Conservation (phyloP, 2,329 filamentous ascomycete genomes). For the Fusarium pseudonygamai region DNA sequence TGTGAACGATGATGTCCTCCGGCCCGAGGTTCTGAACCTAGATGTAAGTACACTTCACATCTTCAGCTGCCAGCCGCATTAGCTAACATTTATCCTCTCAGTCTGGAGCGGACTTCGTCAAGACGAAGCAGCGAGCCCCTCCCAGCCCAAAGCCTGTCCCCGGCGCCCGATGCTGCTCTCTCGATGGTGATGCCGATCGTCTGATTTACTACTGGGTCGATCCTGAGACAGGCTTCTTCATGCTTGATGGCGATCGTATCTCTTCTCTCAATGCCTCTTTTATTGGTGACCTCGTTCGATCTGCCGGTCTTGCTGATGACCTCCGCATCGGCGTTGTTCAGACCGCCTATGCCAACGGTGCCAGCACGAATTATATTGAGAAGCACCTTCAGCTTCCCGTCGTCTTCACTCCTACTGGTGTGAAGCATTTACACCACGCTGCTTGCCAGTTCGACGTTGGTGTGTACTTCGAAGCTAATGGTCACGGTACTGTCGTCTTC, state of each 20-base stretch:
- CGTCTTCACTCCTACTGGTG: slow-evolving; percentile 92
- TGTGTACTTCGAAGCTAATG: slow-evolving; percentile 98
- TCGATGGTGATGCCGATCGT: slow-evolving; percentile 95
- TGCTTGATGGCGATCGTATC: slow-evolving; percentile 96
- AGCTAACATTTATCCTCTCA: slow-evolving; percentile 48
- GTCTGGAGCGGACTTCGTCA: slow-evolving; percentile 97
- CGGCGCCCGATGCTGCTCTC: slow-evolving; percentile 84
- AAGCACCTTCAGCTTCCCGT: slow-evolving; percentile 89
- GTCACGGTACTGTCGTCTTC: slow-evolving; percentile 96
- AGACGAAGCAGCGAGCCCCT: slow-evolving; percentile 93
- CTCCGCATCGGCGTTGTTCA: slow-evolving; percentile 95
- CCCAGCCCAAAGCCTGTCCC: slow-evolving; percentile 80
- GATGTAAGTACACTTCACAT: slow-evolving; percentile 67
- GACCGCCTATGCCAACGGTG: slow-evolving; percentile 97
- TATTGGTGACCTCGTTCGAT: slow-evolving; percentile 86
- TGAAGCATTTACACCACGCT: slow-evolving; percentile 98
- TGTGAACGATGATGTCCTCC: slow-evolving; percentile 91
- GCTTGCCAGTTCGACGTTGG: slow-evolving; percentile 94
- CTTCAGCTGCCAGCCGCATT: background rate
- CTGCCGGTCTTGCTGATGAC: slow-evolving; percentile 79
- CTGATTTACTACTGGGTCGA: slow-evolving; percentile 96
- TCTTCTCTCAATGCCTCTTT: slow-evolving; percentile 94
- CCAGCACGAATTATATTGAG: slow-evolving; percentile 90
- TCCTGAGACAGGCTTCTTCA: slow-evolving; percentile 82
- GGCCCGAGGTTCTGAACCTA: slow-evolving; percentile 87